Evolutionary conservation across 768 basidiomycete genomes (phyloP).

Genomic region (Goffeauzyma gilvescens): DNA sequence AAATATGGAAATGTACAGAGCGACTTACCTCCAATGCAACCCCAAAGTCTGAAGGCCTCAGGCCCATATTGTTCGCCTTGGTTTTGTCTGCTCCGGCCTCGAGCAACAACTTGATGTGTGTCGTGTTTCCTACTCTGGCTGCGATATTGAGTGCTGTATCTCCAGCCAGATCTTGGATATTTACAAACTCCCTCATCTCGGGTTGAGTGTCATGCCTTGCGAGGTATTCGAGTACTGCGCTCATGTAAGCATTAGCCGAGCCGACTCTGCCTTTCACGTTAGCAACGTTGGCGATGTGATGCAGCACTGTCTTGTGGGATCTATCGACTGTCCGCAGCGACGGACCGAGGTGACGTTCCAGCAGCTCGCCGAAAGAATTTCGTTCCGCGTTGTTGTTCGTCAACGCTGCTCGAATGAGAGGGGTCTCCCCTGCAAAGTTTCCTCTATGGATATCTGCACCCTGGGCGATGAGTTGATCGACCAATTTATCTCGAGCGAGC

Average conservation of each 20-base stretch:
- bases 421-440: conserved; percentile 83
- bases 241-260: conserved; percentile 75
- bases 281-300: conserved; percentile 77
- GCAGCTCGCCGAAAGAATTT: conserved; percentile 44
- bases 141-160: conserved; percentile 93
- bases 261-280: conserved; percentile 74
- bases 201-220: conserved; percentile 42
- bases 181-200: conserved; percentile 57
- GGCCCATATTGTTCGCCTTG: conserved; percentile 75
- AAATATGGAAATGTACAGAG: too few relatives aligned
- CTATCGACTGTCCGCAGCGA: conserved; percentile 80
- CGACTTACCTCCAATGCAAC: conserved; percentile 71
- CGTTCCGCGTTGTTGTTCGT: conserved; percentile 65
- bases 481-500: conserved; percentile 49
- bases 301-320: conserved; percentile 63
- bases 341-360: conserved; percentile 44
- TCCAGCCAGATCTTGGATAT: conserved; percentile 83
- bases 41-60: conserved; percentile 86
- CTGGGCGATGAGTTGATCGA: conserved; percentile 49
- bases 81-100: conserved; percentile 84
- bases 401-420: conserved; percentile 76
- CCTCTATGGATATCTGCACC: conserved; percentile 82
- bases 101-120: conserved; percentile 63
- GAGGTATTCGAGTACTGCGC: conserved; percentile 70
- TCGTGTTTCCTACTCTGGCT: conserved; percentile 75